A percentile compares a stretch with the other conserved stretches of the same genome.
Evolutionary conservation across 768 basidiomycete genomes (phyloP).

Genomic region (Mycena pura): DNA sequence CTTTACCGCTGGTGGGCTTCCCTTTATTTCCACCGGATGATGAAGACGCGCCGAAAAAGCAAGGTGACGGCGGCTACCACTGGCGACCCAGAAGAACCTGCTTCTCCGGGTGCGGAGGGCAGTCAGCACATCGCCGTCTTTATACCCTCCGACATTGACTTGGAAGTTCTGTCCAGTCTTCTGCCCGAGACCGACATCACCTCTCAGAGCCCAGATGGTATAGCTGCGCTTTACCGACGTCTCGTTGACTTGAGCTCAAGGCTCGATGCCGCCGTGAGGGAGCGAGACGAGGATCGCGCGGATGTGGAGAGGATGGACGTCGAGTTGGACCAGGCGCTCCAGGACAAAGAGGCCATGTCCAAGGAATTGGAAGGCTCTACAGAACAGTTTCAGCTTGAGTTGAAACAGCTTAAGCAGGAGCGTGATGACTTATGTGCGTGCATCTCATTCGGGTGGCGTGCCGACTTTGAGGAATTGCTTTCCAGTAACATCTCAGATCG

Average conservation of each 20-base stretch:
- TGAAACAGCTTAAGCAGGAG: constrained; percentile 63
- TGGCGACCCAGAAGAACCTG: constrained; percentile 31
- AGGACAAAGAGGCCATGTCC: constrained; percentile 71
- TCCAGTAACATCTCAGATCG: constrained; percentile 52
- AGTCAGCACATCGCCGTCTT: constrained; percentile 45
- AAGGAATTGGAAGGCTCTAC: constrained; percentile 62
- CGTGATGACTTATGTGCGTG: constrained; percentile 69
- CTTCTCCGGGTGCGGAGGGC: constrained; percentile 42
- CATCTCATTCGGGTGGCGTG: constrained; percentile 11
- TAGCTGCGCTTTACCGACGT: constrained; percentile 68
- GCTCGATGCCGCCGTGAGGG: constrained; percentile 60
- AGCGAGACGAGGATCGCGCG: constrained; percentile 75
- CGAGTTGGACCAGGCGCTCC: constrained; percentile 84
- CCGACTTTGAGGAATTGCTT: constrained; percentile 9
- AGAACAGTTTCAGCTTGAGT: constrained; percentile 61
- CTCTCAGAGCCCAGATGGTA: constrained; percentile 61
- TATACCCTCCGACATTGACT: constrained; percentile 73
- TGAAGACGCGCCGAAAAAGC: constrained; percentile 67
- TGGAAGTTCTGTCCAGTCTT: constrained; percentile 61
- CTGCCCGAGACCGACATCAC: constrained; percentile 68
- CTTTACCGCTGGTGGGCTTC: too few species aligned
- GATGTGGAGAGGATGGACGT: constrained; percentile 76
- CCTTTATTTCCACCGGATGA: too few species aligned
- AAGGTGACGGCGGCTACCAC: constrained; percentile 56
- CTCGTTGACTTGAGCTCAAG: constrained; percentile 63